Evolutionary conservation across 2,329 filamentous ascomycete species (phyloP).

Genomic region (Endoconidiophora polonica): DNA sequence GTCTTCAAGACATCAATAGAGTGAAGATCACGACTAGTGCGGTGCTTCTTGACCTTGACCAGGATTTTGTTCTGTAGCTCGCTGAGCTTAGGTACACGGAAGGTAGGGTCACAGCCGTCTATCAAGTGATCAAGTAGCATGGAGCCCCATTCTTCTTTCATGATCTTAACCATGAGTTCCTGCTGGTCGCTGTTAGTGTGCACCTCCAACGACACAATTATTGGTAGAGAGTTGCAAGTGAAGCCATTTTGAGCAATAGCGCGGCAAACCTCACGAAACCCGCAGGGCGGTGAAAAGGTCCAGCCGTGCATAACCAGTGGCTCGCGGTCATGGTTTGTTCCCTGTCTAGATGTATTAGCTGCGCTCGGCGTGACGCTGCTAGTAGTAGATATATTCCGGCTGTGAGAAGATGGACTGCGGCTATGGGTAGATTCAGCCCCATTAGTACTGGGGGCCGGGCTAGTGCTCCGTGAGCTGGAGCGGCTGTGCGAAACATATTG

Average conservation of each 20-base stretch:
- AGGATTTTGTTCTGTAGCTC: conserved; percentile 66
- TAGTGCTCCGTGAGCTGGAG: conserved; percentile 12
- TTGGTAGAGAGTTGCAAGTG: conserved; percentile 53
- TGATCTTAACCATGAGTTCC: conserved; percentile 82
- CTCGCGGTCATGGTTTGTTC: conserved; percentile 26
- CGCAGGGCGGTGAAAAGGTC: conserved; percentile 70
- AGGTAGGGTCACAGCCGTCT: conserved; percentile 32
- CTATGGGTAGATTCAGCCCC: conserved; percentile 7
- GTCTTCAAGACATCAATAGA: conserved; percentile 18
- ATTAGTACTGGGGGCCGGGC: background rate
- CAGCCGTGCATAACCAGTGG: conserved; percentile 70
- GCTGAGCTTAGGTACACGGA: conserved; percentile 49
- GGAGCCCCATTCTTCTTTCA: conserved; percentile 72
- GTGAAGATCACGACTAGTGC: conserved; percentile 17
- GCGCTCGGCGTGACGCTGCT: background rate
- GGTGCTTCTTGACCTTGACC: conserved; percentile 57
- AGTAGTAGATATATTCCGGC: background rate
- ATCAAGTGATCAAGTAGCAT: conserved; percentile 47
- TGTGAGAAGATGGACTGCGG: background rate
- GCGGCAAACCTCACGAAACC: conserved; percentile 73
- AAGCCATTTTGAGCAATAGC: conserved; percentile 70
- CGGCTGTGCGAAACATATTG: conserved; percentile 22
- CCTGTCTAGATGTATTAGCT: background rate
- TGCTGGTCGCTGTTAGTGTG: conserved; percentile 73
- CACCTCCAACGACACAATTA: conserved; percentile 87